These are phyloP conservation scores for Rhizopus sp. DNA, from an alignment of 371 early-diverging fungal genomes.

Conservation along the genomic window DNA sequence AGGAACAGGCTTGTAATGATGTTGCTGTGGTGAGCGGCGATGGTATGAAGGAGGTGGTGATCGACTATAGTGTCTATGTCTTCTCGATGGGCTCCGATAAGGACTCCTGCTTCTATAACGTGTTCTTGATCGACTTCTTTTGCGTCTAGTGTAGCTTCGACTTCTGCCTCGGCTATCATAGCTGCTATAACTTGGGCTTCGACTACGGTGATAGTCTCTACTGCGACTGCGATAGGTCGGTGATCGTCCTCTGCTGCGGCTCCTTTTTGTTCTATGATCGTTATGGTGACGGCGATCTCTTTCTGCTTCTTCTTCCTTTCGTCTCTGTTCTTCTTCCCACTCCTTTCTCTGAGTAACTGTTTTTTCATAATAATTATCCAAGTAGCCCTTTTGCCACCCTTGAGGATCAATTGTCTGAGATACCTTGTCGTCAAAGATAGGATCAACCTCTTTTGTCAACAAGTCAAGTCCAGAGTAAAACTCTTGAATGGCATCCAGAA, in stretches of 20 bases:
- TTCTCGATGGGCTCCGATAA: conserved; percentile 10
- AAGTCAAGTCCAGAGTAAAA: conserved; percentile 52
- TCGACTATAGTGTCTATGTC: conserved; percentile 6
- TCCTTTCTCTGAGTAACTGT: conserved; percentile 13
- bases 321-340: conserved; percentile 1
- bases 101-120: conserved; percentile 16
- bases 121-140: conserved; percentile 6
- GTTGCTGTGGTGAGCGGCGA: conserved; percentile 2
- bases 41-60: conserved; percentile 12
- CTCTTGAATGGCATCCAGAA: conserved; percentile 40
- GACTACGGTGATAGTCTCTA: conserved; percentile 8
- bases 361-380: conserved; percentile 45
- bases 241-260: not conserved
- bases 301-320: conserved; percentile 3
- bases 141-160: conserved; percentile 5
- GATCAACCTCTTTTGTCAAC: conserved; percentile 15
- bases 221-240: conserved; percentile 2
- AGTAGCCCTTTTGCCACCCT: conserved; percentile 62
- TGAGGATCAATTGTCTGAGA: conserved; percentile 41
- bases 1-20: not conserved
- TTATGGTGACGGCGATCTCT: not conserved
- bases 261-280: not conserved
- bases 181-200: conserved; percentile 12
- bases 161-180: conserved; percentile 9
- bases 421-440: conserved; percentile 25